Evolutionary conservation across 2,329 filamentous ascomycete species (phyloP).

Genomic region (Sporothrix humicola): DNA sequence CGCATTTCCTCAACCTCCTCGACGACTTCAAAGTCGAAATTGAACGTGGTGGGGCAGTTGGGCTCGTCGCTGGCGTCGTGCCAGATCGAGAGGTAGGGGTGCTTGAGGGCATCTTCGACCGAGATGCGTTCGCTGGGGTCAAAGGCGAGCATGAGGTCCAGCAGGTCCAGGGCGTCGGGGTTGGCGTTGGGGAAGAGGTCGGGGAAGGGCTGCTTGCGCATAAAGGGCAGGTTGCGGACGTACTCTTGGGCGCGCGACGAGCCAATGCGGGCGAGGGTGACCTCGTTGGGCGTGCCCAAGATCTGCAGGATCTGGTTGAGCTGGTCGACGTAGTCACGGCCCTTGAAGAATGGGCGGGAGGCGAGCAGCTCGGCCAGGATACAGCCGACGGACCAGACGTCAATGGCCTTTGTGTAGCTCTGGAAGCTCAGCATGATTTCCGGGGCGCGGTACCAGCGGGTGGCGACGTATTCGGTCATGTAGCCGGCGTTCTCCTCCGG

Average conservation of each 20-base stretch:
- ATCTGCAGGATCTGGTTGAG: slow-evolving; percentile 99
- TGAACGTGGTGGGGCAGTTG: slow-evolving; percentile 88
- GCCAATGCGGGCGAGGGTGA: slow-evolving; percentile 90
- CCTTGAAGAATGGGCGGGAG: slow-evolving; percentile 98
- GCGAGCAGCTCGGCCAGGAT: slow-evolving; percentile 96
- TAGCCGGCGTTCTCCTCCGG: slow-evolving; percentile 98
- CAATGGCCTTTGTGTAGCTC: slow-evolving; percentile 99
- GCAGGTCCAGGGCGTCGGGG: slow-evolving; percentile 90
- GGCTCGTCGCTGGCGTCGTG: slow-evolving; percentile 97
- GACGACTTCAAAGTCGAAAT: slow-evolving; percentile 98
- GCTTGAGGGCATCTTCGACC: slow-evolving; percentile 93
- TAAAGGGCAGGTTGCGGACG: slow-evolving; percentile 92
- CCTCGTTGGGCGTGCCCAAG: slow-evolving; percentile 93
- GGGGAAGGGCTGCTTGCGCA: slow-evolving; percentile 91
- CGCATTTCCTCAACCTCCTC: slow-evolving; percentile 96
- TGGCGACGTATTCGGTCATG: slow-evolving; percentile 99
- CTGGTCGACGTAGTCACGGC: slow-evolving; percentile 98
- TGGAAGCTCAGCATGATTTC: slow-evolving; percentile 99
- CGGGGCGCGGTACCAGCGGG: slow-evolving; percentile 90
- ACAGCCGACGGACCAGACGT: slow-evolving; percentile 98
- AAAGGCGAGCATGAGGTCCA: slow-evolving; percentile 97
- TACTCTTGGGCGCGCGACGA: slow-evolving; percentile 97
- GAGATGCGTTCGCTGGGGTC: slow-evolving; percentile 92
- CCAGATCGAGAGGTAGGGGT: slow-evolving; percentile 97
- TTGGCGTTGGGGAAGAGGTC: slow-evolving; percentile 92